Conservation (phyloP, 2,329 filamentous ascomycete genomes). For the Phialophora expanda region DNA sequence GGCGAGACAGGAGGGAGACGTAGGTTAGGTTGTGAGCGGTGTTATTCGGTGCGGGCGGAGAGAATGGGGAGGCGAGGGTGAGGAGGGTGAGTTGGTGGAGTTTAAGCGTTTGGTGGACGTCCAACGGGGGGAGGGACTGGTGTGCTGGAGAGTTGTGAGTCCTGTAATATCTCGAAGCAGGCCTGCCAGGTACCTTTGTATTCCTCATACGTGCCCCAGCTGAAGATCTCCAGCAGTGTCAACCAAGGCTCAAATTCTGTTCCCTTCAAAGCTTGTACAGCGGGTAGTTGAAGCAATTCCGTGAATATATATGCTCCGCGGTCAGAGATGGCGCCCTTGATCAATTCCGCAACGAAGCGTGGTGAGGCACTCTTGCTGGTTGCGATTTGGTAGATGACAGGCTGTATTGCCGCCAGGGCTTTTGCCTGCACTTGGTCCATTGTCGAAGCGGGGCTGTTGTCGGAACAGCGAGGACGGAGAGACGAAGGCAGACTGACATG, state of each 20-base stretch:
- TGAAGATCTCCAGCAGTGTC: conserved; percentile 82
- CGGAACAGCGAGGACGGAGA: background rate
- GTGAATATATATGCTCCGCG: conserved; percentile 91
- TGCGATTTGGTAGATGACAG: conserved; percentile 88
- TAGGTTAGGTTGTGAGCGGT: conserved; percentile 71
- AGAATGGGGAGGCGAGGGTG: conserved; percentile 66
- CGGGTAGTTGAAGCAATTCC: conserved; percentile 82
- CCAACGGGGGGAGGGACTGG: conserved; percentile 71
- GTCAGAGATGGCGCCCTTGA: conserved; percentile 85
- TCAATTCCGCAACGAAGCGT: conserved; percentile 81
- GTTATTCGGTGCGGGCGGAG: conserved; percentile 18
- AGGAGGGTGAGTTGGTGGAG: conserved; percentile 89
- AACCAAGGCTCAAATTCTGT: conserved; percentile 62
- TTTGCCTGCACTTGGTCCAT: conserved; percentile 58
- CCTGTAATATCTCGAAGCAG: conserved; percentile 1
- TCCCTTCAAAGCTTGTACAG: conserved; percentile 73
- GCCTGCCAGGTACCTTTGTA: conserved; percentile 64
- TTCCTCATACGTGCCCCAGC: conserved; percentile 83
- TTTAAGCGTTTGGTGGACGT: conserved; percentile 75
- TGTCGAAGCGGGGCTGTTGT: background rate
- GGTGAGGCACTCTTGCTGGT: conserved; percentile 74
- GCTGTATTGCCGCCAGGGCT: conserved; percentile 68
- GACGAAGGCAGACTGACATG: background rate
- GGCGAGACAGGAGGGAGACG: conserved; percentile 65
- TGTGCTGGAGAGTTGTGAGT: conserved; percentile 46